These are phyloP conservation scores for Neofusicoccum sp. DNA, from an alignment of 2,329 filamentous ascomycete species.

Conservation along the genomic window DNA sequence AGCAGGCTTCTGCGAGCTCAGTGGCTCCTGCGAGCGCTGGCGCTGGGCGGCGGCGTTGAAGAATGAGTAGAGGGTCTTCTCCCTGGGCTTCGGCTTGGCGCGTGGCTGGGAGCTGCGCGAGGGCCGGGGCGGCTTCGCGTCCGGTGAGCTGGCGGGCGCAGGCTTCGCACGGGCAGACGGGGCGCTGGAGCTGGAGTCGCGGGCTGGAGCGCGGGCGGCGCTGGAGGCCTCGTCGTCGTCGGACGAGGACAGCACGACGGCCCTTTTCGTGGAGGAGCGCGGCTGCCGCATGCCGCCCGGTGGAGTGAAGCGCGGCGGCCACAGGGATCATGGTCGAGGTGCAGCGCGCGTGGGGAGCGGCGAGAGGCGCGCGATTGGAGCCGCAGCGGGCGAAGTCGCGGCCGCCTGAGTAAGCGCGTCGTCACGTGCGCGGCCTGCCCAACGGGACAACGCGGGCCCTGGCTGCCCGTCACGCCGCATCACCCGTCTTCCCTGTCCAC, in stretches of 20 bases:
- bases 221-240: slow-evolving; percentile 27
- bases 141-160: background rate
- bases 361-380: slow-evolving; percentile 11
- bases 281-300: slow-evolving; percentile 35
- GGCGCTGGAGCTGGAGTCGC: slow-evolving; percentile 24
- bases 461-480: background rate
- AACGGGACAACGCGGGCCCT: background rate
- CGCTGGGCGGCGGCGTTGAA: slow-evolving; percentile 46
- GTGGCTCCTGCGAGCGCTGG: slow-evolving; percentile 35
- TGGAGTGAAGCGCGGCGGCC: slow-evolving; percentile 19
- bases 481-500: background rate
- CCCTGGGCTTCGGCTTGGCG: slow-evolving; percentile 35
- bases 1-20: slow-evolving; percentile 39
- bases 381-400: background rate
- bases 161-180: background rate
- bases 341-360: slow-evolving; percentile 16
- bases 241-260: slow-evolving; percentile 33
- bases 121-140: background rate
- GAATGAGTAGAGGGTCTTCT: slow-evolving; percentile 49
- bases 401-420: background rate
- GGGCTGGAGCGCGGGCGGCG: background rate
- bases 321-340: slow-evolving; percentile 31
- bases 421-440: background rate
- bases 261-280: slow-evolving; percentile 37
- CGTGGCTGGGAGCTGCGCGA: slow-evolving; percentile 30